Conservation (phyloP, 345 rosid species). For the Syzygium aromaticum region DNA sequence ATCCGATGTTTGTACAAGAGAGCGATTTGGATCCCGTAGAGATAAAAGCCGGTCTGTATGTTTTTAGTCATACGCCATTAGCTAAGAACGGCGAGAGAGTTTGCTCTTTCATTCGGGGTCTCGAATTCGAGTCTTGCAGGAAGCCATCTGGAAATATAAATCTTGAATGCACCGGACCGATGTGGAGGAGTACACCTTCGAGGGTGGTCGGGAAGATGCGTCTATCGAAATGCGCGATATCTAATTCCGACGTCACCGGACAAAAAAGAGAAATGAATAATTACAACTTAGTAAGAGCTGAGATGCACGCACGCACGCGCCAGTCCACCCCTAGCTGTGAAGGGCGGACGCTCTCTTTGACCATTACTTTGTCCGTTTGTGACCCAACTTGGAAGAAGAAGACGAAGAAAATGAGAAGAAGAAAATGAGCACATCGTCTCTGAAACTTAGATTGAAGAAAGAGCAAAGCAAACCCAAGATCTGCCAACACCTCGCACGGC, state of each 20-base stretch:
- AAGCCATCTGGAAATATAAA: background rate
- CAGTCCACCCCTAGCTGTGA: background rate
- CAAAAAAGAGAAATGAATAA: background rate
- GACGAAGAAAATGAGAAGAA: too few species aligned
- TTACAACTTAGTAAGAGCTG: background rate
- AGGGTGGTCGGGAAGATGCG: background rate
- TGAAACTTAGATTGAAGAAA: background rate
- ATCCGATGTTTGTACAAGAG: too few species aligned
- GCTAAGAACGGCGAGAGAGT: background rate
- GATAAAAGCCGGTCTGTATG: background rate
- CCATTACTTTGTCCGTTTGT: slow-evolving; percentile 6
- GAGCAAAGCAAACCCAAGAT: background rate
- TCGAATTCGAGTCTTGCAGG: background rate
- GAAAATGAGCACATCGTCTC: too few species aligned
- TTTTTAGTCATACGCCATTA: too few species aligned
- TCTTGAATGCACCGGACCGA: background rate
- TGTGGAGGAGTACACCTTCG: background rate
- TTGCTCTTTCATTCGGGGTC: background rate
- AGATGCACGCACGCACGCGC: background rate
- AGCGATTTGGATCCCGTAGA: background rate
- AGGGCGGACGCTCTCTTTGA: background rate
- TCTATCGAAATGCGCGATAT: background rate
- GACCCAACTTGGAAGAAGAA: background rate
- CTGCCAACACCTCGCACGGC: background rate
- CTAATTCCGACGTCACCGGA: background rate